These are phyloP conservation scores for Hepatocystis sp. DNA, from an alignment of 169 alveolate genomes.

Conservation along the genomic window DNA sequence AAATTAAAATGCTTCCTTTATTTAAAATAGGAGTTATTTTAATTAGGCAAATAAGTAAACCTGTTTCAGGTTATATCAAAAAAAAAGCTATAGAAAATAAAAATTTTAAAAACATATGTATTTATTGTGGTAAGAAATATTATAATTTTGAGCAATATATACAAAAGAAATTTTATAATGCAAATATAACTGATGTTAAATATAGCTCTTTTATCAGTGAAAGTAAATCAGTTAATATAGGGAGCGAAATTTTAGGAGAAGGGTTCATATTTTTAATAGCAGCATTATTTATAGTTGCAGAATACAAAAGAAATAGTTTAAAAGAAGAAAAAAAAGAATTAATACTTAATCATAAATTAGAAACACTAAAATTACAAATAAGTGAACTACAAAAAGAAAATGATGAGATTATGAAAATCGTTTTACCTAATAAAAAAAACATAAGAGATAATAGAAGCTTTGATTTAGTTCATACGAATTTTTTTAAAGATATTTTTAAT, in stretches of 20 bases:
- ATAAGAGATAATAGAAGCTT: conserved; percentile 51
- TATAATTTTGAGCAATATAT: conserved; percentile 85
- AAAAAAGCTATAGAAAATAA: conserved; percentile 82
- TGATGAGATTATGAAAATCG: conserved; percentile 81
- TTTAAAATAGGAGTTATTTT: conserved; percentile 83
- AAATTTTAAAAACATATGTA: conserved; percentile 82
- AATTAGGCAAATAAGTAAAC: conserved; percentile 86
- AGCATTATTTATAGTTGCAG: conserved; percentile 82
- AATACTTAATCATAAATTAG: conserved; percentile 74
- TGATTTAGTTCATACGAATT: conserved; percentile 36
- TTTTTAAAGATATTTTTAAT: conserved; percentile 50
- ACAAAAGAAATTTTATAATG: conserved; percentile 81
- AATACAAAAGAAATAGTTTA: conserved; percentile 80
- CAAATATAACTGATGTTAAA: conserved; percentile 71
- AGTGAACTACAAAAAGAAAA: conserved; percentile 63
- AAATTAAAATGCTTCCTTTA: conserved; percentile 86
- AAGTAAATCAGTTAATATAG: conserved; percentile 83
- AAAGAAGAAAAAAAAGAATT: conserved; percentile 85
- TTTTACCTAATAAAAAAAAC: conserved; percentile 68
- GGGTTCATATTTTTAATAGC: conserved; percentile 80
- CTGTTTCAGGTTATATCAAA: conserved; percentile 83
- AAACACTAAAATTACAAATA: conserved; percentile 77
- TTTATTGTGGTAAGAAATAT: conserved; percentile 82
- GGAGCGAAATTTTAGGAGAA: conserved; percentile 86
- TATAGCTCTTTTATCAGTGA: conserved; percentile 81